Percentiles rank a stretch among this genome's conserved stretches.
Conservation (phyloP, 2,329 filamentous ascomycete genomes). For the Niveomyces coronatus region DNA sequence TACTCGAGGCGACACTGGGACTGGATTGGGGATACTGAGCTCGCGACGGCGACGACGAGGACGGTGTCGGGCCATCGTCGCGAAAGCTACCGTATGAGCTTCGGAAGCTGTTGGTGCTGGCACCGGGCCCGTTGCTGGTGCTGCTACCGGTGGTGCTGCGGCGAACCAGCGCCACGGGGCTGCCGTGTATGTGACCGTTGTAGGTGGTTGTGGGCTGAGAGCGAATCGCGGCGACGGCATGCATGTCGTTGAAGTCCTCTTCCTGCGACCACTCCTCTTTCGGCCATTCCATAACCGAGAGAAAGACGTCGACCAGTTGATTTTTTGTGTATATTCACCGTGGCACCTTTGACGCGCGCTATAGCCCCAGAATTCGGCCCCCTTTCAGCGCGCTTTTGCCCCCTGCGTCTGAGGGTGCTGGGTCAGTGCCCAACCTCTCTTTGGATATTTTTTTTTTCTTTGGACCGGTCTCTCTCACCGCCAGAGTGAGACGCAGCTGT, state of each 20-base stretch:
- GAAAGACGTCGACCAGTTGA: not conserved
- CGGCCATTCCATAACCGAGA: slow-evolving; percentile 9
- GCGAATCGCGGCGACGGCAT: slow-evolving; percentile 6
- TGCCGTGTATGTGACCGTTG: not conserved
- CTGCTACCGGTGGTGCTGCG: slow-evolving; percentile 6
- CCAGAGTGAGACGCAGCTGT: slow-evolving; percentile 7
- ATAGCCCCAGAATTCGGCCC: slow-evolving; percentile 1
- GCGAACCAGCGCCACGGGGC: slow-evolving; percentile 7
- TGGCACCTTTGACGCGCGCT: slow-evolving; percentile 2
- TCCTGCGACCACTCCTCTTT: slow-evolving; percentile 8
- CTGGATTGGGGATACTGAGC: slow-evolving; percentile 5
- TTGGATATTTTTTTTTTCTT: slow-evolving; percentile 1
- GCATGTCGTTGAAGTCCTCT: slow-evolving; percentile 9
- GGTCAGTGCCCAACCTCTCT: slow-evolving; percentile 9
- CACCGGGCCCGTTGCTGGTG: slow-evolving; percentile 2
- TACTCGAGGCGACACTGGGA: slow-evolving; percentile 10
- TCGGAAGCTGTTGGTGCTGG: slow-evolving; percentile 5
- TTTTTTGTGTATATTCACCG: slow-evolving; percentile 5
- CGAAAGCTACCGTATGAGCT: slow-evolving; percentile 4
- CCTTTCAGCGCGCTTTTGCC: slow-evolving; percentile 1
- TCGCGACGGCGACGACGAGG: not conserved
- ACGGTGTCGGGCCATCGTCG: not conserved
- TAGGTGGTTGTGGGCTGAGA: slow-evolving; percentile 1
- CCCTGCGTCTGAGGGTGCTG: slow-evolving; percentile 1
- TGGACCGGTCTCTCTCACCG: slow-evolving; percentile 9